Evolutionary conservation across 2,329 filamentous ascomycete genomes (phyloP).

Genomic region (Aspergillus sojae): DNA sequence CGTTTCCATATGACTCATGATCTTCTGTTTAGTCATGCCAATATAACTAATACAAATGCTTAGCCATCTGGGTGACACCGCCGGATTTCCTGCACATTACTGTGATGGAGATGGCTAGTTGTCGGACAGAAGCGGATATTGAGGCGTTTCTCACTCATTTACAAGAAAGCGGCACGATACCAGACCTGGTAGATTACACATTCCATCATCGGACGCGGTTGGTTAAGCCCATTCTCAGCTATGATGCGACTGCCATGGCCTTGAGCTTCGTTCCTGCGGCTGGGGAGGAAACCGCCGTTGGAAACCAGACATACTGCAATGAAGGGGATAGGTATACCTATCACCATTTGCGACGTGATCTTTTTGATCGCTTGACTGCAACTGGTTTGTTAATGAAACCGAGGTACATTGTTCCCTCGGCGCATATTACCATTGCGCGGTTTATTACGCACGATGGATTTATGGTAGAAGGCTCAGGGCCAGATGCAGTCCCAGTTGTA

Average conservation of each 20-base stretch:
- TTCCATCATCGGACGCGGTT: constrained; percentile 70
- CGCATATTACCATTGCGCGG: constrained; percentile 1
- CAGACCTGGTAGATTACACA: constrained; percentile 67
- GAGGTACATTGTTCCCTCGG: constrained; percentile 71
- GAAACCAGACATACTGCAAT: constrained; percentile 34
- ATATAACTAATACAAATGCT: not conserved
- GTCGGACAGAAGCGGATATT: constrained; percentile 70
- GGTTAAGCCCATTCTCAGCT: constrained; percentile 80
- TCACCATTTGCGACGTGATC: constrained; percentile 82
- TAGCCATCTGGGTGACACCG: constrained; percentile 87
- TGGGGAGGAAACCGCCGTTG: constrained; percentile 52
- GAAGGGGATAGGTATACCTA: constrained; percentile 75
- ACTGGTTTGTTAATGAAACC: constrained; percentile 72
- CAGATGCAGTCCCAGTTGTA: constrained; percentile 35
- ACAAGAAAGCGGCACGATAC: constrained; percentile 52
- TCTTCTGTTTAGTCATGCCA: not conserved
- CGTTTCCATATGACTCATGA: constrained; percentile 34
- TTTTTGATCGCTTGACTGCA: constrained; percentile 64
- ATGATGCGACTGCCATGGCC: constrained; percentile 82
- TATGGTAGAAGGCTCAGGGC: constrained; percentile 33
- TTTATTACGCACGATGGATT: constrained; percentile 64
- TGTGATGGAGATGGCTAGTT: constrained; percentile 80
- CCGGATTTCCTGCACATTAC: constrained; percentile 79
- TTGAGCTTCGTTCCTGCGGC: constrained; percentile 83
- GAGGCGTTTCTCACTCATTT: constrained; percentile 62